Evolutionary conservation across 192 early-diverging fungal genomes (phyloP), one percentile per base, ranked within the genome.

Genomic region (Mortierella antarctica): DNA sequence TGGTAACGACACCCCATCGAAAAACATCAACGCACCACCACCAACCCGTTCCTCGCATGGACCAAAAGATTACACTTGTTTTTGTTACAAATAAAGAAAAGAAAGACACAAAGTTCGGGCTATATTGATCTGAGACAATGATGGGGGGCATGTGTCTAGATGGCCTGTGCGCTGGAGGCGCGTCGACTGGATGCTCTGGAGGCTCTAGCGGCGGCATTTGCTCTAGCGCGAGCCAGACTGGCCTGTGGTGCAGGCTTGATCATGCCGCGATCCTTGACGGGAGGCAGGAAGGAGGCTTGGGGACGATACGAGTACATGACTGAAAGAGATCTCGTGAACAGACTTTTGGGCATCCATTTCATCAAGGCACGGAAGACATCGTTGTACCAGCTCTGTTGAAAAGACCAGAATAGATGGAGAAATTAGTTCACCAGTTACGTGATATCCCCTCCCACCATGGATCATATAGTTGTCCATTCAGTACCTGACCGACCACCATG

Each of bases 301-400:
- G 67, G 67, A 45, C 67, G 56, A 18, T 70, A 70, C 4, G 67
- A 58, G 67, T 70, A 60, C 67, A 70, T 70, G 47, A 70, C 67
- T 5, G 13, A n/a, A 0, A 70, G 40, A 7, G 67, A 70, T 39
- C 42, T 70, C 2, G 45, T 60, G 40, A 70, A 70, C 8, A 70
- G 18, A 49, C 57, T 60, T 48, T 70, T 70, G 23, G 67, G 67
- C 21, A 70, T 17, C 15, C 40, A 58, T 39, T 60, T 70, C 57
- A 70, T 60, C 7, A 70, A 9, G 4, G 31, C 44, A 14, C 67
- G 67, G 20, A 70, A 51, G 21, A 60, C 4, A 21, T 51, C 10
- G 48, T 52, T 70, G 49, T 70, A 60, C 67, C 67, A 70, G 40
- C 39, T 44, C 66, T 66, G 49, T 2, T 5, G 15, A 66, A 45